Base-by-base conservation (phyloP, 805 yeast species). In the Schwanniomyces yamadae region DNA sequence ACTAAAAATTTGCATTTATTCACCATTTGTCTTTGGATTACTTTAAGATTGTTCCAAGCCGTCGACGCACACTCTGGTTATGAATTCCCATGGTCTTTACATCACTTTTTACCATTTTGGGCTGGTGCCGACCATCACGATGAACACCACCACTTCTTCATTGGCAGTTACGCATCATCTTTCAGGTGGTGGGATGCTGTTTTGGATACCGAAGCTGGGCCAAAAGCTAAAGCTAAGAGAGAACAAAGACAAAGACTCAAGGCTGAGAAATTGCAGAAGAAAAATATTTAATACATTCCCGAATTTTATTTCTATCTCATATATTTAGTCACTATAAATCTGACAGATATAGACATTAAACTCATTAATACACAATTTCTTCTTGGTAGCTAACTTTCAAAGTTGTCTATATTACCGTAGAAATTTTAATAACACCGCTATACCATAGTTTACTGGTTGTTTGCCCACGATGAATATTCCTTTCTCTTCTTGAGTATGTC, bases 101-200 rank as follows among this genome's bases (percentile, higher is more conserved):
- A 88, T 66, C 88, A 89, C 59, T 80, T 91, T 65, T 59, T 91
- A 42, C 97, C 97, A 32, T 77, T 93, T 67, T 90, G 98, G 97
- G 95, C 97, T 4, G 98, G 98, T 48, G 96, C 97, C 15, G 96
- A 86, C 55, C 98, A 91, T 65, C 98, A 91, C 61, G 99, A 91
- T 64, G 86, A 86, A 65, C 99, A 91, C 60, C 99, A 91, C 62
- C 95, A 86, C 61, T 89, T 84, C 69, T 91, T 91, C 66, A 84
- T 88, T 51, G 98, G 98, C 48, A 89, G 90, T 65, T 91, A 88
- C 61, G 93, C 97, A 19, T 84, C 95, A 29, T 80, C 90, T 23
- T 93, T 91, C 77, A 82, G 97, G 69, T 86, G 95, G 87, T 89
- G 95, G 95, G 99, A 91, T 67, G 84, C 68, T 64, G 57, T 80